Percentiles rank a stretch among this genome's conserved stretches.
These are phyloP conservation scores for Phytopythium aichiense DNA, from an alignment of 352 stramenopile species.

Conservation along the genomic window DNA sequence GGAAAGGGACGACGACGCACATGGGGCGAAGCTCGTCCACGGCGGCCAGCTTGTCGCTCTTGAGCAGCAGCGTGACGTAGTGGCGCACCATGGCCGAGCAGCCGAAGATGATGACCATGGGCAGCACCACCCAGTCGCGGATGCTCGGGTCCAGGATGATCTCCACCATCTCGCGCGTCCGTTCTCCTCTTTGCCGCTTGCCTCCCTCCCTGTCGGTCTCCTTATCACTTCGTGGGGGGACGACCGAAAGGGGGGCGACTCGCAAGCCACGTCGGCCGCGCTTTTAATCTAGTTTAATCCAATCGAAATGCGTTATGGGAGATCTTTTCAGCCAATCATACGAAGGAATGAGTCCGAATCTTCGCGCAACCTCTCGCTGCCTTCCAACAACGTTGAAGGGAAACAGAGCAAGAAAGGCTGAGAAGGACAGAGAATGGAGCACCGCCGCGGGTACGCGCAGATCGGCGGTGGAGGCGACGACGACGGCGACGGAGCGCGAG, in stretches of 20 bases:
- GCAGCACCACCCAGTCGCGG: conserved; percentile 96
- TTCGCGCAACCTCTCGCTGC: conserved; percentile 1
- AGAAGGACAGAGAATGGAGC: background rate
- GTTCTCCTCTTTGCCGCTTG: no score
- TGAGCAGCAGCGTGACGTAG: conserved; percentile 82
- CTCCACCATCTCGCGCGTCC: conserved; percentile 55
- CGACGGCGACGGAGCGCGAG: background rate
- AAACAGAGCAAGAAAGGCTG: background rate
- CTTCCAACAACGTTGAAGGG: background rate
- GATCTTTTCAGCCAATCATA: background rate
- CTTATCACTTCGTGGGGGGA: background rate
- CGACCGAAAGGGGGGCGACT: background rate
- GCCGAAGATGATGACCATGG: conserved; percentile 95
- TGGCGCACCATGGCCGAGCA: conserved; percentile 83
- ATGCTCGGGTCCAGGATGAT: conserved; percentile 93
- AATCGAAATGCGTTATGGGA: background rate
- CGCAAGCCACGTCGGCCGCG: background rate
- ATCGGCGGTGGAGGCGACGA: background rate
- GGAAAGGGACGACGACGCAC: conserved; percentile 21
- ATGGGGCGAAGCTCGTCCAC: conserved; percentile 76
- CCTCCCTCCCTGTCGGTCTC: background rate
- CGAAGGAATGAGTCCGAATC: accelerated
- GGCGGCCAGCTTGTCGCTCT: conserved; percentile 75
- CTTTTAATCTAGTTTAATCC: background rate
- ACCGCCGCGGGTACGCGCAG: background rate